Evolutionary conservation across 306 rosid genomes (phyloP).

Genomic region (Inga laurina): DNA sequence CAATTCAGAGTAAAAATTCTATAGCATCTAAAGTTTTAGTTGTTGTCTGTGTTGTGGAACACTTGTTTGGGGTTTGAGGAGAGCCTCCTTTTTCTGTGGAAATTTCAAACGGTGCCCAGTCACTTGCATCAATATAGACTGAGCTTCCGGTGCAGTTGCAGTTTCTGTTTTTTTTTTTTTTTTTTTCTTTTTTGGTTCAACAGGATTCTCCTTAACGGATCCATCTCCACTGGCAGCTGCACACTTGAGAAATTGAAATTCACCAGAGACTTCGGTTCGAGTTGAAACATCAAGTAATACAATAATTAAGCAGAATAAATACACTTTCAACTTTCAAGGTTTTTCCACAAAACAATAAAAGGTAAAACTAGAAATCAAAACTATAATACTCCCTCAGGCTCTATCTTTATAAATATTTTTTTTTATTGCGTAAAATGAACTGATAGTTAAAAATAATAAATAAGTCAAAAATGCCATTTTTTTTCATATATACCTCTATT

Average conservation of each 20-base stretch:
- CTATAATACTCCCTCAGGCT: background rate
- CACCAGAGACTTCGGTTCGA: constrained; percentile 17
- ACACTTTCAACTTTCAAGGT: background rate
- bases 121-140: constrained; percentile 33
- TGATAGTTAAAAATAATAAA: no score
- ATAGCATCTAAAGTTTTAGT: no score
- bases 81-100: no score
- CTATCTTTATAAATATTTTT: no score
- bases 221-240: constrained; percentile 29
- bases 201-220: constrained; percentile 32
- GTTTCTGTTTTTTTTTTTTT: constrained; percentile 36
- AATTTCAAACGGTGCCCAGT: constrained; percentile 53
- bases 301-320: background rate
- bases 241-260: constrained; percentile 34
- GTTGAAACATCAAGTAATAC: constrained; percentile 4
- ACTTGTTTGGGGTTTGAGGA: no score
- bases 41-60: no score
- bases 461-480: no score
- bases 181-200: constrained; percentile 28
- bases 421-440: no score
- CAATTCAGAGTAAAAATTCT: no score
- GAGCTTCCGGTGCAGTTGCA: constrained; percentile 37
- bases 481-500: no score
- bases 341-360: background rate
- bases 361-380: background rate